phyloP scores from a whole-genome alignment of 805 yeast genomes.

The Wickerhamia fluorescens region DNA sequence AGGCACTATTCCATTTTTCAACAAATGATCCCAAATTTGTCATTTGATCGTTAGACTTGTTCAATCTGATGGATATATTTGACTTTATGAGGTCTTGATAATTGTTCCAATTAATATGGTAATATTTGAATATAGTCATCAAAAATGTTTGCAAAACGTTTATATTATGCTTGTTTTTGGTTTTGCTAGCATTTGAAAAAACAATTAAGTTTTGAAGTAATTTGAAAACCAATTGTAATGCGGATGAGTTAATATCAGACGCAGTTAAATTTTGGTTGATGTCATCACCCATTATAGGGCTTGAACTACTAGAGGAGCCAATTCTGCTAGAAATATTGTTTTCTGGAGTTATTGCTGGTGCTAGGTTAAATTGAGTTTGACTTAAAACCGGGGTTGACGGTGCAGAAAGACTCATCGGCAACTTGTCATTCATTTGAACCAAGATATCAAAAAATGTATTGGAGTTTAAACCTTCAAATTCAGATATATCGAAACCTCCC shows the following conservation, averaged over 20 bases:
- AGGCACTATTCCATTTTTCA: conserved; percentile 30
- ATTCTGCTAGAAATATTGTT: too few species aligned
- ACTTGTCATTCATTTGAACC: conserved; percentile 32
- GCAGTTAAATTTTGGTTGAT: too few species aligned
- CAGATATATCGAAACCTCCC: conserved; percentile 17
- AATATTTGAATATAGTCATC: conserved; percentile 27
- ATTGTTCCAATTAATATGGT: conserved; percentile 37
- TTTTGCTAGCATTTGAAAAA: conserved; percentile 26
- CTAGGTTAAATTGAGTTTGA: too few species aligned
- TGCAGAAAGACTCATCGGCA: conserved; percentile 38
- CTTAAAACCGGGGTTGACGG: conserved; percentile 38
- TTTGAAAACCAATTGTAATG: conserved; percentile 23
- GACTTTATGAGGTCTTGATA: conserved; percentile 23
- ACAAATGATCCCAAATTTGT: conserved; percentile 30
- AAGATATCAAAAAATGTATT: conserved; percentile 26
- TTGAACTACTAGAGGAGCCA: too few species aligned
- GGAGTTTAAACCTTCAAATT: conserved; percentile 27
- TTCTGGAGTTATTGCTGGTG: too few species aligned
- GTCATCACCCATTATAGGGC: too few species aligned
- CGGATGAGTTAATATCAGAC: conserved; percentile 19
- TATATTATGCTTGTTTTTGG: conserved; percentile 19
- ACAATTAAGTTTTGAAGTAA: conserved; percentile 28
- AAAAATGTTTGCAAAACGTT: conserved; percentile 27
- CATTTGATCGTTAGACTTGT: conserved; percentile 25
- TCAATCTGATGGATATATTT: conserved; percentile 32